Base-by-base conservation (phyloP, 2,329 filamentous ascomycete genomes). In the Ophiostoma angusticollis region DNA sequence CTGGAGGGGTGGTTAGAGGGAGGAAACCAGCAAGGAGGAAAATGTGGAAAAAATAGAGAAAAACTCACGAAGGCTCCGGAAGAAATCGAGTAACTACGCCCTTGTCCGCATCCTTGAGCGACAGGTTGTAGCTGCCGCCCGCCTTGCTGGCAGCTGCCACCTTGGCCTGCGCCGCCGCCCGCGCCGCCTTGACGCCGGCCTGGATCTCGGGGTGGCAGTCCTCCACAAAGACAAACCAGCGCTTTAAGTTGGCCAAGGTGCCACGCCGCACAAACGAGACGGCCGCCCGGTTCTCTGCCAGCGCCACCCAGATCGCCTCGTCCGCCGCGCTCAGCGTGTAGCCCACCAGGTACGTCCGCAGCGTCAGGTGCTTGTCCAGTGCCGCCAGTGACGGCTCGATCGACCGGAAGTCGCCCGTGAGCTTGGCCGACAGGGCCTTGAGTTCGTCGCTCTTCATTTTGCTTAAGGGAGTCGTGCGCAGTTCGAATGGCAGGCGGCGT, bases 11-110 rank as follows among this genome's bases (percentile, higher is more conserved):
- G 7, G 25, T 28, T 28, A 28, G 25, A 22, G 22, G 23, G 27
- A 48, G 56, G 23, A 41, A 18, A 28, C 13, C 22, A 40, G 35
- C 48, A 40, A 54, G 40, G 35, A 37, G 11, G 31, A 12, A n/a
- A 6, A 24, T 24, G n/a, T n/a, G n/a, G n/a, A n/a, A 21, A 12
- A 9, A 22, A 3, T 4, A 16, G 17, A 28, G 23, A 21, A 29
- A 24, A 16, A 65, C 74, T 61, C 59, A 82, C 68, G 85, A 94
- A 47, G 89, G 89, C 76, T 95, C 89, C 4, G 89, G 89, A 13
- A 89, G 78, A 64, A 96, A 96, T 52, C 87, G 72, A 17, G 85
- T 93, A 16, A 95, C 84, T 42, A 96, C 86, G 3, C 85, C 86
- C 57, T 89, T 79, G 27, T 89, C 84, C 8, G 82, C 80, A 56